phyloP scores from a whole-genome alignment of 768 basidiomycete genomes.

The Termitomyces sp. region DNA sequence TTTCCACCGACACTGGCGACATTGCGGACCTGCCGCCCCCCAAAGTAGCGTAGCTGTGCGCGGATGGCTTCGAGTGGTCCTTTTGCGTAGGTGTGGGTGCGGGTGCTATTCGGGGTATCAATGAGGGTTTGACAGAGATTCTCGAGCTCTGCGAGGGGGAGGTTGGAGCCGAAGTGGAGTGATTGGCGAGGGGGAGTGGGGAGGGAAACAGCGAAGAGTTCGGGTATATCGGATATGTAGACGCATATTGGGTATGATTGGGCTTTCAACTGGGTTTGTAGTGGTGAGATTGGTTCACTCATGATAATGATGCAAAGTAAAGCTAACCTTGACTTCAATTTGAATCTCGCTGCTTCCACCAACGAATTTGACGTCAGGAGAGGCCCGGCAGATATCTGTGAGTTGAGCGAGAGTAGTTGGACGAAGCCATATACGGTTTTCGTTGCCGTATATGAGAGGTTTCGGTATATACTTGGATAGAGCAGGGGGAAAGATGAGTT shows the following conservation, averaged over 20 bases:
- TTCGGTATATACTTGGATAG: constrained; percentile 5
- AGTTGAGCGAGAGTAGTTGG: constrained; percentile 10
- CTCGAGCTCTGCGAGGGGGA: constrained; percentile 13
- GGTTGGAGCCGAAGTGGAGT: constrained; percentile 11
- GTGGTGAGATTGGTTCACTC: background rate
- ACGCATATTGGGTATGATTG: constrained; percentile 11
- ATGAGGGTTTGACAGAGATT: constrained; percentile 4
- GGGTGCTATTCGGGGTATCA: background rate
- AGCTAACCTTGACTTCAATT: constrained; percentile 12
- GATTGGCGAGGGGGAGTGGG: constrained; percentile 2
- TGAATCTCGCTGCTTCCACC: constrained; percentile 14
- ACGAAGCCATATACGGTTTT: constrained; percentile 10
- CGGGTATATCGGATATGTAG: constrained; percentile 11
- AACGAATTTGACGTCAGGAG: constrained; percentile 6
- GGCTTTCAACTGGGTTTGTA: constrained; percentile 5
- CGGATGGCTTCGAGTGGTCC: constrained; percentile 12
- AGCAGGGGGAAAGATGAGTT: constrained; percentile 12
- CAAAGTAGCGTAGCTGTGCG: constrained; percentile 12
- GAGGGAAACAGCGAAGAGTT: constrained; percentile 4
- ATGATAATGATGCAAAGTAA: too few relatives aligned
- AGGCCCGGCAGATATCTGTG: constrained; percentile 6
- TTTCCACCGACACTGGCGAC: constrained; percentile 13
- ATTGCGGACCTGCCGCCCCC: constrained; percentile 12
- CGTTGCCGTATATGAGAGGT: constrained; percentile 9
- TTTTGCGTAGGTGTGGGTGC: background rate